Evolutionary conservation across 148 eudicot species (phyloP).

Genomic region (Nepenthes mirabilis): DNA sequence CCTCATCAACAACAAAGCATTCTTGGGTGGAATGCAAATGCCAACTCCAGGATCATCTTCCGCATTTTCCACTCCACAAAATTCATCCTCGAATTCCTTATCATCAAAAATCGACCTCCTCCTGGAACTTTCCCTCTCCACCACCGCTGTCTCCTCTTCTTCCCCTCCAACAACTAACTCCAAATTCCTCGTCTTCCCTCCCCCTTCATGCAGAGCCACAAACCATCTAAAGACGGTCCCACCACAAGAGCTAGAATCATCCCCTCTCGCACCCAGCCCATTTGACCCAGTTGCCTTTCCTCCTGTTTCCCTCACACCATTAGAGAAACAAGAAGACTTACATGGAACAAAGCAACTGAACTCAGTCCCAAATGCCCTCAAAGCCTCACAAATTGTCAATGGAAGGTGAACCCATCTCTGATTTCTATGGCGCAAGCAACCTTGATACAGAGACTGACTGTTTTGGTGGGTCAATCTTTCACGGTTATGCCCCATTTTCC

Average conservation of each 20-base stretch:
- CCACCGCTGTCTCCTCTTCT: slow-evolving; percentile 10
- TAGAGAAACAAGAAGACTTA: slow-evolving; percentile 44
- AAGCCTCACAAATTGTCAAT: slow-evolving; percentile 60
- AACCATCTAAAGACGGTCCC: slow-evolving; percentile 67
- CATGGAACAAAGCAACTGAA: slow-evolving; percentile 78
- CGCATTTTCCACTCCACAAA: slow-evolving; percentile 6
- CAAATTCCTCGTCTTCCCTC: slow-evolving; percentile 40
- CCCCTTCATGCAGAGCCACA: slow-evolving; percentile 55
- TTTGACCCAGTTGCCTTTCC: not conserved
- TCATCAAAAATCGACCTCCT: slow-evolving; percentile 68
- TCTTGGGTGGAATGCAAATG: slow-evolving; percentile 75
- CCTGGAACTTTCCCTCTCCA: slow-evolving; percentile 34
- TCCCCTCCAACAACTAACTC: slow-evolving; percentile 41
- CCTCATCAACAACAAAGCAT: slow-evolving; percentile 83
- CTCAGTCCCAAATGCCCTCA: slow-evolving; percentile 57
- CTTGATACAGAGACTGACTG: not conserved
- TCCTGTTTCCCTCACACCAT: slow-evolving; percentile 8
- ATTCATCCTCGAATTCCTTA: slow-evolving; percentile 49
- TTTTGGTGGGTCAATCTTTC: slow-evolving; percentile 7
- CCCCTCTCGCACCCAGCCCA: not conserved
- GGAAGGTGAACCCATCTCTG: slow-evolving; percentile 91
- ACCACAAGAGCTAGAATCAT: slow-evolving; percentile 14
- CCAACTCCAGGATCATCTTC: slow-evolving; percentile 39
- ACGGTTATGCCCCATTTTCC: slow-evolving; percentile 21
- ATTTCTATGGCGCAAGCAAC: slow-evolving; percentile 25